A percentile compares a stretch with the other conserved stretches of the same genome.
phyloP scores from a whole-genome alignment of 768 basidiomycete species.

The Roridomyces roridus region DNA sequence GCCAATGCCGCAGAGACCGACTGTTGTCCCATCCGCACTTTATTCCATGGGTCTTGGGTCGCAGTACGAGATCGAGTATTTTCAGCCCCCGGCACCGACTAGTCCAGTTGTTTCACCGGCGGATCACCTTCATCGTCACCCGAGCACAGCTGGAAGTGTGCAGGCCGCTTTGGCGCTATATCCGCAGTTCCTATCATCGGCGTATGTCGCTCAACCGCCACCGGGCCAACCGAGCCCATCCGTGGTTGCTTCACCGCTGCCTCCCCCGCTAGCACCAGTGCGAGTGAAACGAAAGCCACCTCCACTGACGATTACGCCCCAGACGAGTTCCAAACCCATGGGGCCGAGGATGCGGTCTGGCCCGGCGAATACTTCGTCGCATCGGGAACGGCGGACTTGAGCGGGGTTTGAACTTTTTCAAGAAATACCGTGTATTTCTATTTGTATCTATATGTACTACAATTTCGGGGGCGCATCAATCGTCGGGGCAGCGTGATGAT shows the following conservation, averaged over 20 bases:
- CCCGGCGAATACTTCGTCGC: background rate
- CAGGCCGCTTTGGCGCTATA: constrained; percentile 20
- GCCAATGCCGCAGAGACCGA: constrained; percentile 14
- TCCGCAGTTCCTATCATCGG: constrained; percentile 21
- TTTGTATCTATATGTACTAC: constrained; percentile 7
- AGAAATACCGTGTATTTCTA: constrained; percentile 22
- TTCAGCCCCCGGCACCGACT: constrained; percentile 13
- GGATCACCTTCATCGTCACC: constrained; percentile 8
- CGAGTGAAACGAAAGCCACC: constrained; percentile 19
- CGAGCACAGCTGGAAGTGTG: constrained; percentile 9
- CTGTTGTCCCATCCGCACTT: constrained; percentile 11
- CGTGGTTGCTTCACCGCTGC: background rate
- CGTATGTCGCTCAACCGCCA: constrained; percentile 4
- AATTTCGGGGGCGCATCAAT: background rate
- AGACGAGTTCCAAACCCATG: constrained; percentile 8
- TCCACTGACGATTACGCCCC: background rate
- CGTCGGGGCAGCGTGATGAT: no score
- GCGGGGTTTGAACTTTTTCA: background rate
- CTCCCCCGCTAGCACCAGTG: constrained; percentile 20
- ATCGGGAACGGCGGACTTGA: constrained; percentile 5
- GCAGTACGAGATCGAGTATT: constrained; percentile 24
- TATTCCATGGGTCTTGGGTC: constrained; percentile 20
- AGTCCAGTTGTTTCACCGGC: constrained; percentile 16
- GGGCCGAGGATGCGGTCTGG: constrained; percentile 17
- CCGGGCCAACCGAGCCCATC: background rate